These are phyloP conservation scores for Colletotrichum liriopes DNA, from an alignment of 2,329 filamentous ascomycete genomes.

Conservation along the genomic window DNA sequence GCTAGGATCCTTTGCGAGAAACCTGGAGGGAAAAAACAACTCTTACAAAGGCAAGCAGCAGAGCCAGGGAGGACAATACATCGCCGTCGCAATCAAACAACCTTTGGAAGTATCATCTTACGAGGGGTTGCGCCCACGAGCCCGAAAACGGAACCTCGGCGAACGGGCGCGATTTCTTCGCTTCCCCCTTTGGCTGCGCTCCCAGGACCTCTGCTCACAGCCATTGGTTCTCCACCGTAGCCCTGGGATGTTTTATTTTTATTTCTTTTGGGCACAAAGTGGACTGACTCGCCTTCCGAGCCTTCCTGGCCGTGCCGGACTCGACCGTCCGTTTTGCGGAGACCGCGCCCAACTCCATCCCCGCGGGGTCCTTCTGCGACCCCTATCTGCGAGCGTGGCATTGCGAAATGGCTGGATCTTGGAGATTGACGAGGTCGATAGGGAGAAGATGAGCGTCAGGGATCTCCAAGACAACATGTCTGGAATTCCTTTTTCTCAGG, in stretches of 20 bases:
- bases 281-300: constrained; percentile 28
- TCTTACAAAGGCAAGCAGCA: no score
- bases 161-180: background rate
- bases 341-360: background rate
- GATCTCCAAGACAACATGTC: background rate
- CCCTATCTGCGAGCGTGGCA: background rate
- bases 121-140: background rate
- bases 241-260: constrained; percentile 1
- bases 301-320: constrained; percentile 18
- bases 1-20: background rate
- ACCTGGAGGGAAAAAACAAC: background rate
- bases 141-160: background rate
- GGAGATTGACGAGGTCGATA: background rate
- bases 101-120: background rate
- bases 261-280: background rate
- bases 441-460: background rate
- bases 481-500: background rate
- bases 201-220: background rate
- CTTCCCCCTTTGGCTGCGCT: background rate
- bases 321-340: constrained; percentile 8
- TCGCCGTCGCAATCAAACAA: background rate
- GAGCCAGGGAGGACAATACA: background rate
- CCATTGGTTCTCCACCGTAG: background rate
- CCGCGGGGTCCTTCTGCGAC: background rate
- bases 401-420: no score